Percentiles rank a stretch among this genome's conserved stretches.
phyloP scores from a whole-genome alignment of 192 early-diverging fungal species.

The Coemansia sp. region DNA sequence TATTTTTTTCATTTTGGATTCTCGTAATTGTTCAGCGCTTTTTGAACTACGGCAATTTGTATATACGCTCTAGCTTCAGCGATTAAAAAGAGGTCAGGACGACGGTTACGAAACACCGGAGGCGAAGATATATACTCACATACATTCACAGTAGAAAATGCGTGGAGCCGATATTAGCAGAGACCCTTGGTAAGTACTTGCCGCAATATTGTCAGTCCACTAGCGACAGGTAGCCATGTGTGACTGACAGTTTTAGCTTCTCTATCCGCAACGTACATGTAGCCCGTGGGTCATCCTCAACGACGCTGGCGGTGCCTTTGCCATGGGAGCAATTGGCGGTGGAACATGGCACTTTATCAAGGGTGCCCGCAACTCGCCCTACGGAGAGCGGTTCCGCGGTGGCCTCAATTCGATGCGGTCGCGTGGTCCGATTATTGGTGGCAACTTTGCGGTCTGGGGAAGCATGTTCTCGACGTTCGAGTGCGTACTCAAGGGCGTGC shows the following conservation, averaged over 20 bases:
- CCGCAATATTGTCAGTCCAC: neutral
- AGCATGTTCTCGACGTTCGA: conserved; percentile 97
- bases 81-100: neutral
- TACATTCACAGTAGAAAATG: conserved; percentile 19
- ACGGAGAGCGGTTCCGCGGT: conserved; percentile 87
- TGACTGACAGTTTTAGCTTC: neutral
- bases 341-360: conserved; percentile 97
- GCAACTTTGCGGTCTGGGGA: conserved; percentile 99
- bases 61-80: neutral
- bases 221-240: neutral
- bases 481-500: conserved; percentile 86
- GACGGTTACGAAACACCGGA: neutral
- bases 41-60: neutral
- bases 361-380: conserved; percentile 97
- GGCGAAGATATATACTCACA: neutral
- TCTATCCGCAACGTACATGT: conserved; percentile 5
- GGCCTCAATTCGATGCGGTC: conserved; percentile 86
- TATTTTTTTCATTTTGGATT: neutral
- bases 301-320: conserved; percentile 84
- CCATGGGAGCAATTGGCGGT: conserved; percentile 95
- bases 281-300: conserved; percentile 84
- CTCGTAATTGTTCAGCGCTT: neutral
- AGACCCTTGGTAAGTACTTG: conserved; percentile 48
- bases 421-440: conserved; percentile 90
- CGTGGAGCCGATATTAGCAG: conserved; percentile 51